Evolutionary conservation across 2,329 filamentous ascomycete species (phyloP).

Genomic region (Phialocephala sp.): DNA sequence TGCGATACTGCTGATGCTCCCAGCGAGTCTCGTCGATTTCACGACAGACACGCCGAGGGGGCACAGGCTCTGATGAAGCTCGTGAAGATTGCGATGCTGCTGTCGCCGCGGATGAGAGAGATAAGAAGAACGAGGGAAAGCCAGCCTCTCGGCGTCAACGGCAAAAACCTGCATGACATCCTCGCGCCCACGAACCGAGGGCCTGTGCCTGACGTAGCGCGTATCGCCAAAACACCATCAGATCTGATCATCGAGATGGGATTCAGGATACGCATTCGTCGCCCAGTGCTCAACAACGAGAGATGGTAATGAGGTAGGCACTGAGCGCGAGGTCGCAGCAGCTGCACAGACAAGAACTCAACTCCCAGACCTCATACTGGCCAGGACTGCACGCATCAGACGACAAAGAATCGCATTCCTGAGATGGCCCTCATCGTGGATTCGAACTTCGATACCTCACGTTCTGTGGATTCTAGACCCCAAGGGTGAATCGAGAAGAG

Average conservation of each 20-base stretch:
- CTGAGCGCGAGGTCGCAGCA: neutral
- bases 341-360: neutral
- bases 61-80: neutral
- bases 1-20: neutral
- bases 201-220: conserved; percentile 10
- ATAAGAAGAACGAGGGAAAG: neutral
- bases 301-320: neutral
- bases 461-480: neutral
- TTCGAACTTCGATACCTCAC: neutral
- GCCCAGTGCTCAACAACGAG: neutral
- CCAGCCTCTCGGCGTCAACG: conserved; percentile 1
- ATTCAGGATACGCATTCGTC: neutral
- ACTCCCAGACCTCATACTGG: neutral
- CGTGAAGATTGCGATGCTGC: neutral
- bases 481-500: neutral
- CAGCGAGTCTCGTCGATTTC: neutral
- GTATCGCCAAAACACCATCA: conserved; percentile 6
- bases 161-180: conserved; percentile 10
- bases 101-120: neutral
- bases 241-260: conserved; percentile 5
- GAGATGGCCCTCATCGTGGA: neutral
- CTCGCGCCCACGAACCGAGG: conserved; percentile 7
- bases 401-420: neutral
- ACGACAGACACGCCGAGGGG: neutral
- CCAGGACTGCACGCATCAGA: neutral